Base-by-base conservation (phyloP, 805 yeast species). In the Candida boidinii region DNA sequence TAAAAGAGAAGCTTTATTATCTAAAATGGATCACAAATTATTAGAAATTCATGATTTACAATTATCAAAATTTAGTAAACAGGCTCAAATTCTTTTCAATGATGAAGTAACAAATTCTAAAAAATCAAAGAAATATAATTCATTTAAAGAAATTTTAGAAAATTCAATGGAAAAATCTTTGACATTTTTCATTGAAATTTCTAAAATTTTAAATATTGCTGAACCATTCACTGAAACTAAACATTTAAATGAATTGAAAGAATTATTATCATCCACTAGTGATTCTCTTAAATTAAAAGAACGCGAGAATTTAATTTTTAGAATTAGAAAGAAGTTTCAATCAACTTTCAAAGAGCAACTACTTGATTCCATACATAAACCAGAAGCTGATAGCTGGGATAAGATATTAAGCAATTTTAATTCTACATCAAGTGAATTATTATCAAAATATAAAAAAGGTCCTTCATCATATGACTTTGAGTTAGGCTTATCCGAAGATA, bases 311-410 rank as follows among this genome's bases (percentile, higher is more conserved):
- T 46, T 80, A 12, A 52, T 68, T 3, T 47, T 54, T 16, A 68
- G 66, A 37, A 43, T 66, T 4, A 48, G 63, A 25, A 80, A 73
- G 50, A 69, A 56, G 35, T 60, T 78, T 34, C 54, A 58, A 11
- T 51, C 51, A 18, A 58, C 54, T 4, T 55, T 82, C 35, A 72
- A 71, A 43, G 78, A 76, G 30, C 56, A 60, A n/a, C 53, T 77
- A 3, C 53, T 66, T 15, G 65, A 64, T 18, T 56, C 65, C 23
- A 58, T 83, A 18, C 52, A 63, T 7, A 54, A 64, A 27, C 83
- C 88, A 3, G 53, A 61, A 4, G 51, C 43, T 1, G 64, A 64
- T 15, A 61, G 72, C 14, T 85, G 92, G 95, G 85, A 78, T 46
- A 56, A 54, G 2, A 62, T 79, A 4, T 44, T 71, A 31, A 50